phyloP scores from a whole-genome alignment of 305 asterid species.

The Lippia alba region DNA sequence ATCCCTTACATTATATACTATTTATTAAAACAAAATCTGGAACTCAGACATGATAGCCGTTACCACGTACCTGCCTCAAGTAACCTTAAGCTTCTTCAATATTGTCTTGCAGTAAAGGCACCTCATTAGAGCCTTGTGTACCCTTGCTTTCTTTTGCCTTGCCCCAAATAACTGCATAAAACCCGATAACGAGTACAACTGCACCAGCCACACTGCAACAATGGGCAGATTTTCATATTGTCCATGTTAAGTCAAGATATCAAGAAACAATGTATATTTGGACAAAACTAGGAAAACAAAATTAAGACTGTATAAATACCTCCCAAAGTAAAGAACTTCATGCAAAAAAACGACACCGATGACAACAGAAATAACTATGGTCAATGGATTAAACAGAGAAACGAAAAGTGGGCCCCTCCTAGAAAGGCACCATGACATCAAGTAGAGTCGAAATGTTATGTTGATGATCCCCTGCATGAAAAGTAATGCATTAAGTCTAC shows the following conservation, averaged over 20 bases:
- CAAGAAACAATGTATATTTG: background rate
- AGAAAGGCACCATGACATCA: constrained; percentile 61
- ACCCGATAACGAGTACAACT: constrained; percentile 47
- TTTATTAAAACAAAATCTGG: too few relatives aligned
- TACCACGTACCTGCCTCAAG: background rate
- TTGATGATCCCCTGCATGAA: constrained; percentile 49
- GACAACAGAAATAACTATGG: constrained; percentile 49
- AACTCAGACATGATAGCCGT: too few relatives aligned
- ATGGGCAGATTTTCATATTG: background rate
- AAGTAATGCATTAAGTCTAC: background rate
- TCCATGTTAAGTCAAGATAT: background rate
- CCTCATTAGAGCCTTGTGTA: constrained; percentile 26
- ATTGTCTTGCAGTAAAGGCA: constrained; percentile 44
- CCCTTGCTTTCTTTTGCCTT: constrained; percentile 40
- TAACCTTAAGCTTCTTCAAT: constrained; percentile 39
- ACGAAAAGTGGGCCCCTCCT: constrained; percentile 64
- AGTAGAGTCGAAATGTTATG: constrained; percentile 52
- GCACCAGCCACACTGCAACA: constrained; percentile 53
- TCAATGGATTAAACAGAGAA: constrained; percentile 59
- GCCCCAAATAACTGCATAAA: constrained; percentile 62
- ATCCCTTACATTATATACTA: too few relatives aligned
- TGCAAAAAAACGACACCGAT: constrained; percentile 47
- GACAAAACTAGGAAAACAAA: background rate
- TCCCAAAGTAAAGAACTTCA: constrained; percentile 58
- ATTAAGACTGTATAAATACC: constrained; percentile 33